Evolutionary conservation across 1,284 basidiomycete genomes (phyloP).

Genomic region (Ustilago loliicola): DNA sequence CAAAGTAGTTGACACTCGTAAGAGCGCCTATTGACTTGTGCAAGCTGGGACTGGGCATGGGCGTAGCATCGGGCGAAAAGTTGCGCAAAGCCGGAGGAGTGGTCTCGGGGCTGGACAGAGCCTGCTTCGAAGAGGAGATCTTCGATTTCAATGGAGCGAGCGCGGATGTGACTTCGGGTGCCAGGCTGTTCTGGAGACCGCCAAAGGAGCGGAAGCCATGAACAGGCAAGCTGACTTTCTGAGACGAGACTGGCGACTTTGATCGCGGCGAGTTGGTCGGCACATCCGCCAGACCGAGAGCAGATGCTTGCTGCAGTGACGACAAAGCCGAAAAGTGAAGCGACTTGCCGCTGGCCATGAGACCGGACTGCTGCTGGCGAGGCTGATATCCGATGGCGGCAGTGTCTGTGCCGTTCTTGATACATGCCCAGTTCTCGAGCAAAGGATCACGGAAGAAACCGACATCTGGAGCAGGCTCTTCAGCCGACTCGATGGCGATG

Average conservation of each 20-base stretch:
- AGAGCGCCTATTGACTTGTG: conserved; percentile 40
- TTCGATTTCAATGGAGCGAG: not conserved
- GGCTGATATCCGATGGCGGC: conserved; percentile 44
- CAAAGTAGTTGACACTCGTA: conserved; percentile 50
- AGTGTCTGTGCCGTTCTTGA: conserved; percentile 56
- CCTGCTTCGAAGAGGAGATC: conserved; percentile 2
- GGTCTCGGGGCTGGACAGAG: conserved; percentile 15
- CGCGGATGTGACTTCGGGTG: conserved; percentile 16
- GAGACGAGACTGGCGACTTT: conserved; percentile 13
- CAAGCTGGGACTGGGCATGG: conserved; percentile 61
- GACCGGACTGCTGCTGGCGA: conserved; percentile 46
- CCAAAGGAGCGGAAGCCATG: conserved; percentile 64
- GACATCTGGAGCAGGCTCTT: conserved; percentile 43
- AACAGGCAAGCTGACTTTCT: conserved; percentile 53
- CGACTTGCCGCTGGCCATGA: conserved; percentile 51
- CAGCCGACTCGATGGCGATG: conserved; percentile 23
- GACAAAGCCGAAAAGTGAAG: conserved; percentile 52
- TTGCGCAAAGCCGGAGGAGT: conserved; percentile 34
- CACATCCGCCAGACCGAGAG: conserved; percentile 15
- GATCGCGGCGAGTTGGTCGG: conserved; percentile 13
- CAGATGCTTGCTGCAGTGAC: conserved; percentile 37
- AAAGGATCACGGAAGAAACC: conserved; percentile 35
- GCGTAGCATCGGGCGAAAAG: conserved; percentile 57
- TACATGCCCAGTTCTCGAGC: conserved; percentile 56
- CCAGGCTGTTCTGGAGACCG: conserved; percentile 47